Conservation (phyloP, 345 rosid genomes). For the Gossypium mustelinum region DNA sequence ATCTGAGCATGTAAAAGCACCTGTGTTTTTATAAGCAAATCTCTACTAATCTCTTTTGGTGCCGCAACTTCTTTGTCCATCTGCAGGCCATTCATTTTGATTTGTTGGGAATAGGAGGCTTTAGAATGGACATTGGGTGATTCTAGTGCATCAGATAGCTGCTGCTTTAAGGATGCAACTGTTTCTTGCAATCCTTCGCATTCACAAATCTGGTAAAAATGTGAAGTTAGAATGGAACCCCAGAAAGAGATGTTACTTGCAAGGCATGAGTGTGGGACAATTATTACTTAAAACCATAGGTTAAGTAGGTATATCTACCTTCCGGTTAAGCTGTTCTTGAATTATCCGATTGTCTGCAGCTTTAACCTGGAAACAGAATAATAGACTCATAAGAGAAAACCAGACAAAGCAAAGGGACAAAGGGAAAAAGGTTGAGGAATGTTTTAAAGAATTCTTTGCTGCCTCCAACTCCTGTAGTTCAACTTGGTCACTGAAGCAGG, state of each 20-base stretch:
- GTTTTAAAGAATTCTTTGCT: neutral
- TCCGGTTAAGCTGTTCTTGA: slow-evolving; percentile 81
- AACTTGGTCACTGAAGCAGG: too few relatives aligned
- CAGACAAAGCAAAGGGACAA: neutral
- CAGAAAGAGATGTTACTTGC: neutral
- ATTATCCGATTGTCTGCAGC: slow-evolving; percentile 85
- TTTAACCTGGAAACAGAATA: slow-evolving; percentile 59
- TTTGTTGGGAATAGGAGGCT: slow-evolving; percentile 34
- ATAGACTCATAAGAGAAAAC: slow-evolving; percentile 5
- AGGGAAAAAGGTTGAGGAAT: neutral
- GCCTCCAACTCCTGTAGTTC: neutral
- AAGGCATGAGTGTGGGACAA: neutral
- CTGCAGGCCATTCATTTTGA: slow-evolving; percentile 32
- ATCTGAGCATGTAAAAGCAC: neutral
- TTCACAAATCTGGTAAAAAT: slow-evolving; percentile 53
- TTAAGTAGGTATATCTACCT: slow-evolving; percentile 44
- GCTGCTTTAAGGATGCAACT: slow-evolving; percentile 59
- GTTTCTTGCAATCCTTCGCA: slow-evolving; percentile 69
- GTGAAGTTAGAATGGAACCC: slow-evolving; percentile 22
- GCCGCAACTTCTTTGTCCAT: neutral
- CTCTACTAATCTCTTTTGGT: neutral
- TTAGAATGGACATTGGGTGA: slow-evolving; percentile 28
- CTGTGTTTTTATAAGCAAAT: slow-evolving; percentile 7
- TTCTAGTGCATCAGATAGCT: slow-evolving; percentile 63
- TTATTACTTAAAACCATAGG: neutral